These are phyloP conservation scores for Rhododendron griersonianum DNA, from an alignment of 148 eudicot species.

Conservation along the genomic window DNA sequence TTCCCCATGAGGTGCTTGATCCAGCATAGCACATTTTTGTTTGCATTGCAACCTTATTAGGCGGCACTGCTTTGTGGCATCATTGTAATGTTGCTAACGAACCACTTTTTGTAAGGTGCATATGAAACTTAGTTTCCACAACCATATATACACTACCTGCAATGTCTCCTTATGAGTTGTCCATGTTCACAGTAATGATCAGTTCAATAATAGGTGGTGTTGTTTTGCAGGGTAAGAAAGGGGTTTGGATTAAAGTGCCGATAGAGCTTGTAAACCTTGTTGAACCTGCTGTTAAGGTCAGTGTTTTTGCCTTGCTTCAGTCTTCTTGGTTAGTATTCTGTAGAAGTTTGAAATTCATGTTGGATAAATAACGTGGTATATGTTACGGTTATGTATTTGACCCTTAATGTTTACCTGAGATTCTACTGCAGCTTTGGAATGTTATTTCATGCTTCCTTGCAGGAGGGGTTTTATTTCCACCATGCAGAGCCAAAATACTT, in stretches of 20 bases:
- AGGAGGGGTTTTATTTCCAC: constrained; percentile 87
- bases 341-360: background rate
- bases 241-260: constrained; percentile 77
- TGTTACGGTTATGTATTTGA: background rate
- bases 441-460: constrained; percentile 9
- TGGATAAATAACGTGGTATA: background rate
- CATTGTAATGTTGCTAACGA: background rate
- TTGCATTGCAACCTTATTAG: background rate
- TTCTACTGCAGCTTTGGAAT: background rate
- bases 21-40: background rate
- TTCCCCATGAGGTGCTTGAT: background rate
- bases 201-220: background rate
- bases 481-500: constrained; percentile 74
- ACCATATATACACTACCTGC: background rate
- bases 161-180: background rate
- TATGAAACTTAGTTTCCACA: background rate
- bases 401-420: background rate
- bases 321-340: background rate
- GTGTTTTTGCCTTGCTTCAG: background rate
- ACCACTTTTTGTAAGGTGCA: background rate
- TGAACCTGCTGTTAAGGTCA: constrained; percentile 57
- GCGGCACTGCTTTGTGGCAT: background rate
- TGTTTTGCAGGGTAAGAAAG: constrained; percentile 57
- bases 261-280: constrained; percentile 63
- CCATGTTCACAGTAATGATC: background rate